Base-by-base conservation (phyloP, 2,329 filamentous ascomycete species). In the Graphilbum ipis-grandicollis region DNA sequence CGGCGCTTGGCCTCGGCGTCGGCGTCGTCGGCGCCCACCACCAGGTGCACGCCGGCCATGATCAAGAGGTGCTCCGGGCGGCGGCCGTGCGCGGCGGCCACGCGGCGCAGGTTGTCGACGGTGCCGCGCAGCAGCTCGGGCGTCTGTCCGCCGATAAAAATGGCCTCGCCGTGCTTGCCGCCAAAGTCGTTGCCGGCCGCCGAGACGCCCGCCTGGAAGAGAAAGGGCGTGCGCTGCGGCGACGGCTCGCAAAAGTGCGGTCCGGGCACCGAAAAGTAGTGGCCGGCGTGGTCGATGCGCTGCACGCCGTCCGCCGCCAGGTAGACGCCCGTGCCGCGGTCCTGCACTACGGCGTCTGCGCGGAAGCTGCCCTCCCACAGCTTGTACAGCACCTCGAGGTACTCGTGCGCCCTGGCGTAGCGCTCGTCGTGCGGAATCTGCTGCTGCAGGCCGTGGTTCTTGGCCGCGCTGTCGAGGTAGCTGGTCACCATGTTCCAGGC, bases 201-300 rank as follows among this genome's bases (percentile, higher is more conserved):
- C 3, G 45, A 47, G 13, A 39, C 41, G 17, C 46, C 46, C 9
- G 46, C 45, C 36, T 48, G 46, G 19, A 48, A 44, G 33, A 48
- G 37, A 1, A 48, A 36, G 4, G 46, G 47, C 15, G 46, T 47
- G 25, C 41, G 41, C 35, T 42, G 39, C 18, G 36, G 39, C 19
- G 33, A 34, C 1, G 39, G 39, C 15, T 41, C 33, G 26, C 14
- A 17, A 9, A 32, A 29, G 31, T 37, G 36, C 14, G 34, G 23
- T 2, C 39, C 31, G 4, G 34, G 31, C 21, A 32, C 31, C 2
- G 14, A 15, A 36, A 33, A 39, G 14, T 39, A 43, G 15, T 32
- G 18, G 25, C 41, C 41, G 7, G 32, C 3, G 32, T 43, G 41
- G 5, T 37, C 13, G 13, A 43, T 41, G 5, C 5, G 25, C n/a